Evolutionary conservation across 1,139 yeast genomes (phyloP), one percentile per base, ranked within the genome.

Genomic region (Lodderomyces orthopsilosis): DNA sequence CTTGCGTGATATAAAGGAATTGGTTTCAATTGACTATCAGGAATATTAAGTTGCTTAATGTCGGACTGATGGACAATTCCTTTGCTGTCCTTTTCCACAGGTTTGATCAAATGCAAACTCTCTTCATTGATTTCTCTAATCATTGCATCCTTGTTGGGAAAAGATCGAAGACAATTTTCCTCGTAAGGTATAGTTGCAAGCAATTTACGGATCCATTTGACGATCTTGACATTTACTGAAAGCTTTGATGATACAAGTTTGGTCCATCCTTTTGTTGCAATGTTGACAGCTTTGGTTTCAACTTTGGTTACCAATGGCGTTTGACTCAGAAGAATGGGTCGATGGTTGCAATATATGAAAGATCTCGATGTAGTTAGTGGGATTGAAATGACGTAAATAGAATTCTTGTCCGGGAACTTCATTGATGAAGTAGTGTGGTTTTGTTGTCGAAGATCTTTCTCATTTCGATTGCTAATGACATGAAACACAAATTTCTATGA

Each of bases 331-430:
- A 60, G 44, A 7, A 58, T 46, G 1, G 74, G 72, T 35, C 72
- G 65, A 54, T 82, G 85, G 56, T 80, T 76, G 60, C 84, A 83
- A 54, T 81, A 77, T 12, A 84, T 61, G 56, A 71, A 84, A 4
- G 83, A 74, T 47, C 72, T 73, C 39, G 68, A 59, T 3, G 77
- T 68, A 4, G 87, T 82, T 17, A 85, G 66, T 4, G 93, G 93
- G 6, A 84, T 63, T 9, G 84, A 66, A 64, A 82, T 63, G 15
- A 82, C 64, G 50, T 75, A 79, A 33, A 78, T 70, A 6, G 79
- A 60, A 33, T 51, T 45, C 24, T 42, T 37, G 48, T 46, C 41
- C 21, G 44, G 27, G 18, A 30, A 15, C 34, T 13, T 14, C 12
- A 14, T 30, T 30, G 19, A 8, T 3, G 19, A 17, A 4, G 12